Percentiles rank a stretch among this genome's conserved stretches.
Evolutionary conservation across 306 rosid genomes (phyloP).

Genomic region (Lupinus albus): DNA sequence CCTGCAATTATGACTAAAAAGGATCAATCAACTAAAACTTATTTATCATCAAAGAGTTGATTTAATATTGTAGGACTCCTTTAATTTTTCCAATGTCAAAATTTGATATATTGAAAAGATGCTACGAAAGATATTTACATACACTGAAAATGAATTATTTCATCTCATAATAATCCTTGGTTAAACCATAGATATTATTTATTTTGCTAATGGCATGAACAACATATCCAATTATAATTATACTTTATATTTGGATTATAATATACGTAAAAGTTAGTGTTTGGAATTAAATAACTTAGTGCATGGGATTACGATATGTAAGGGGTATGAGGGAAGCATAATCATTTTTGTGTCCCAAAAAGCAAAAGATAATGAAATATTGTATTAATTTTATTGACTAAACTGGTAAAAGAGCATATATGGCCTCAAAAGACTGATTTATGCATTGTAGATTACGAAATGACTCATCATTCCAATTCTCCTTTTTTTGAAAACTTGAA

Average conservation of each 20-base stretch:
- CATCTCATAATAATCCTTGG: no score
- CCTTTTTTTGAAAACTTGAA: slow-evolving; percentile 53
- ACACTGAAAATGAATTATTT: slow-evolving; percentile 45
- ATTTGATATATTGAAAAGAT: no score
- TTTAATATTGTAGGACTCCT: no score
- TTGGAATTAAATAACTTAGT: slow-evolving; percentile 38
- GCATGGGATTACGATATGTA: slow-evolving; percentile 19
- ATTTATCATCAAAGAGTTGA: slow-evolving; percentile 56
- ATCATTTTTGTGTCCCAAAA: slow-evolving; percentile 48
- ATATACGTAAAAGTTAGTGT: slow-evolving; percentile 34
- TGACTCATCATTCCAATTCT: slow-evolving; percentile 70
- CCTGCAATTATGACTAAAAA: slow-evolving; percentile 49
- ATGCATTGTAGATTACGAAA: slow-evolving; percentile 56
- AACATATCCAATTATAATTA: slow-evolving; percentile 22
- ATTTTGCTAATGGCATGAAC: slow-evolving; percentile 28
- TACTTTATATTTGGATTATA: slow-evolving; percentile 37
- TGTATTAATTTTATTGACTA: not conserved
- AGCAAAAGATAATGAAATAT: slow-evolving; percentile 36
- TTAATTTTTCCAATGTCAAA: no score
- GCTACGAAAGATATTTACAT: no score
- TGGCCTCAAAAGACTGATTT: slow-evolving; percentile 80
- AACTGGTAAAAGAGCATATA: slow-evolving; percentile 28
- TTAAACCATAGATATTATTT: no score
- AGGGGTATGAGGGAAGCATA: slow-evolving; percentile 48
- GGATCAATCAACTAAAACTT: slow-evolving; percentile 51